Evolutionary conservation across 2,329 filamentous ascomycete genomes (phyloP), one percentile per base, ranked within the genome.

Genomic region (Cytospora schulzeri): DNA sequence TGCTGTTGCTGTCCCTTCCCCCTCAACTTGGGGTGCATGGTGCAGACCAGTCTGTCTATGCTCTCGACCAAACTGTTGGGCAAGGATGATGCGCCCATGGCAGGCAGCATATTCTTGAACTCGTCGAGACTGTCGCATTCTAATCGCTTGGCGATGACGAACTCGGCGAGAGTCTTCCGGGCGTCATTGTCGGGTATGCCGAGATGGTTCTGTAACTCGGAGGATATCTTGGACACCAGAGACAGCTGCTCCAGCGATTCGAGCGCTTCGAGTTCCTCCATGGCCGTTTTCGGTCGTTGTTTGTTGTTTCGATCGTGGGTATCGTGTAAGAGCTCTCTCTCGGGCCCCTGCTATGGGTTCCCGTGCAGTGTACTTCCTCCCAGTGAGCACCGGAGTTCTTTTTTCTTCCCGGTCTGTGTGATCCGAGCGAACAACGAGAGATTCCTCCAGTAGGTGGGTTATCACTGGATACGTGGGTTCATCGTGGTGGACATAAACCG

Each of bases 161-260:
- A 99, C 77, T 99, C 95, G 70, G 95, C 93, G 29, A 99, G 87
- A 6, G 92, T 97, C 78, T 96, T 97, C 15, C 65, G 62, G 45
- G 62, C 62, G n/a, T 67, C 59, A 28, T 65, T 48, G 79, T 99
- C 93, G 75, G 86, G 91, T 71, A 97, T 88, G 63, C 93, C 92
- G 66, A 98, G 79, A 78, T 99, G 92, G 74, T 99, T 99, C 72
- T 96, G 90, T 60, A 99, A 84, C 78, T 99, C 95, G 22, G 91
- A 94, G 17, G 93, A 93, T 71, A 99, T 92, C 77, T 94, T 97
- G 58, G 92, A 95, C 63, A 98, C 93, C 73, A 99, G 88, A 71
- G 93, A 97, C 61, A 99, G 85, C 67, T 96, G 84, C 83, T 99
- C 95, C 74, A 99, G 88, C 71, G 92, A 91, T 76, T 91, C 87